phyloP scores from a whole-genome alignment of 768 basidiomycete species.

The Rhodotorula babjevae region DNA sequence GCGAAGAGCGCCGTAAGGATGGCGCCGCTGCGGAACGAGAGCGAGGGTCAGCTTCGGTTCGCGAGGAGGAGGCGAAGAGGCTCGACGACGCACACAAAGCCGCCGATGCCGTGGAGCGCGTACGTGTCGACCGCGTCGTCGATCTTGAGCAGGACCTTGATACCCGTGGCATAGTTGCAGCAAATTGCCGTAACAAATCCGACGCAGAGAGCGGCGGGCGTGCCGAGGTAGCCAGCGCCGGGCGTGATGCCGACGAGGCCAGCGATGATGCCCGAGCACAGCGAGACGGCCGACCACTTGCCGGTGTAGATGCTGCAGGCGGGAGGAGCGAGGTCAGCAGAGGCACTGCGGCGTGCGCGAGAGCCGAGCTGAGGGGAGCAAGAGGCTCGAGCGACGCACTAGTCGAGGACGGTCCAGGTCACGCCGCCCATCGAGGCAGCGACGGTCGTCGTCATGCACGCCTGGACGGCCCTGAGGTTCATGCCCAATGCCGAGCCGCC shows the following conservation, averaged over 20 bases:
- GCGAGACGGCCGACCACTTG: slow-evolving; percentile 83
- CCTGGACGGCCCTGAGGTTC: slow-evolving; percentile 77
- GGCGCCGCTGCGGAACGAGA: slow-evolving; percentile 32
- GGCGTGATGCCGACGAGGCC: slow-evolving; percentile 58
- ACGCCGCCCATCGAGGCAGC: slow-evolving; percentile 71
- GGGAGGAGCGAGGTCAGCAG: neutral
- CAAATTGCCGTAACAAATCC: slow-evolving; percentile 67
- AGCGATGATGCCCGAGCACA: slow-evolving; percentile 88
- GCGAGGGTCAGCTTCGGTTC: slow-evolving; percentile 2
- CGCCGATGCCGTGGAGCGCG: slow-evolving; percentile 83
- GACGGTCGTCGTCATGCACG: slow-evolving; percentile 83
- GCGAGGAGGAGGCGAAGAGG: slow-evolving; percentile 41
- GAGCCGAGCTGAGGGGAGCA: neutral
- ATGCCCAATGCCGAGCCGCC: slow-evolving; percentile 83
- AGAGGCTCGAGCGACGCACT: neutral
- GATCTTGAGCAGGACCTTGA: slow-evolving; percentile 34
- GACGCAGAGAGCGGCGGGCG: slow-evolving; percentile 70
- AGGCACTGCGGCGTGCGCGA: neutral
- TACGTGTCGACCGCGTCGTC: slow-evolving; percentile 91
- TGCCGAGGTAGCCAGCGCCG: slow-evolving; percentile 71
- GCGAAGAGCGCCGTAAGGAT: slow-evolving; percentile 72
- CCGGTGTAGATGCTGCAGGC: slow-evolving; percentile 34
- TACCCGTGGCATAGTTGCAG: slow-evolving; percentile 72
- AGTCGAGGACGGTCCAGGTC: slow-evolving; percentile 53
- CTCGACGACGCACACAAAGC: slow-evolving; percentile 53